Evolutionary conservation across 805 yeast species (phyloP).

Genomic region (Yarrowia bubula): DNA sequence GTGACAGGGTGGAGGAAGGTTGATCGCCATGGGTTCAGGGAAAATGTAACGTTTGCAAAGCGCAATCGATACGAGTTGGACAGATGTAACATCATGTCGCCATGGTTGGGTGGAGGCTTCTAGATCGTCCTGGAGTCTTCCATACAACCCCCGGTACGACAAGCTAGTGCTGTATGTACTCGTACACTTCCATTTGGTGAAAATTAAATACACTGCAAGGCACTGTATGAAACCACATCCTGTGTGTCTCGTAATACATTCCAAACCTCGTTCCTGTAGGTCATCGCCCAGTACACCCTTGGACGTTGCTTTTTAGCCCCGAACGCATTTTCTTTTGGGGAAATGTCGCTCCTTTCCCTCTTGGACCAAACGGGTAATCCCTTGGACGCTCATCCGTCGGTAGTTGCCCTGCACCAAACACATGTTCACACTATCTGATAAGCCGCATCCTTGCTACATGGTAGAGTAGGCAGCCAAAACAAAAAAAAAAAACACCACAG

Average conservation of each 20-base stretch:
- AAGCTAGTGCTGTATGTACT: no score
- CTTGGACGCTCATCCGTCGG: neutral
- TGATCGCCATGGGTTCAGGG: neutral
- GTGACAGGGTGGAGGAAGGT: conserved; percentile 6
- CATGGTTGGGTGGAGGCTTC: neutral
- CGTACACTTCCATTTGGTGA: no score
- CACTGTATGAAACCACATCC: no score
- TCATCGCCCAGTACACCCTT: no score
- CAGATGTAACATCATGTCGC: neutral
- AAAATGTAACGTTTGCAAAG: neutral
- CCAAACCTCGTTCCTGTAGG: no score
- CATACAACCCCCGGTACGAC: no score
- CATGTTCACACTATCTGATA: neutral
- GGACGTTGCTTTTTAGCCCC: neutral
- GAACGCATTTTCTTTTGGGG: neutral
- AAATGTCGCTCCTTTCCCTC: conserved; percentile 2
- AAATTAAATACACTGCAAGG: no score
- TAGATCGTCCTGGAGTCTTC: no score
- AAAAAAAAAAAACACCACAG: neutral
- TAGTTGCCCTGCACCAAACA: neutral
- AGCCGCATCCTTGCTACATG: neutral
- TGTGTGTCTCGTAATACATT: no score
- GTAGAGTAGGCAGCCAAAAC: neutral
- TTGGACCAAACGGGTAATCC: conserved; percentile 8
- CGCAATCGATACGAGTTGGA: neutral